Base-by-base conservation (phyloP, 257 asterid species). In the Ballota nigra region DNA sequence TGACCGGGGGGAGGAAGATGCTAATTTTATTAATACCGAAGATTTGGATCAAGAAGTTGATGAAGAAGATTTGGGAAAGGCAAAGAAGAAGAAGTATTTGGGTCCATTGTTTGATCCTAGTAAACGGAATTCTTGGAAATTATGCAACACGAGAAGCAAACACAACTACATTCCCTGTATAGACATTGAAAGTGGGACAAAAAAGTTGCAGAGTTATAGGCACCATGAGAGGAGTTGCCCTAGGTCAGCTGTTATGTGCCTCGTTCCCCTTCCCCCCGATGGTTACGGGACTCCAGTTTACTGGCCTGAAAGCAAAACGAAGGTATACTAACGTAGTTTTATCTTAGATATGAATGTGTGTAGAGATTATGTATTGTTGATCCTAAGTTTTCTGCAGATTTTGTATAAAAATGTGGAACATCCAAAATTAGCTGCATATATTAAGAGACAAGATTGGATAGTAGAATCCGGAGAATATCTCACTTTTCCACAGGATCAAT, bases 151-250 rank as follows among this genome's bases (percentile, higher is more conserved):
- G 33, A 88, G 88, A 75, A 94, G 98, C 88, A 94, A 89, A 82
- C 95, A 91, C 49, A 94, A 84, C 75, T 89, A 89, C 86, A 91
- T 94, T 78, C 99, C 99, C 24, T 94, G 99, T 75, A 89, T 94
- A 15, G 99, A 94, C 82, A 74, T 91, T 52, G 98, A 91, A 82
- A 81, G 76, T 73, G 81, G 79, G 2, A 41, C 41, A 0, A 80
- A 82, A 19, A 94, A 77, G 79, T 67, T 82, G 79, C 91, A 70
- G 71, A 79, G 87, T 56, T 87, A 85, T 75, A 77, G 97, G 82
- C 98, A 94, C 73, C 99, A 74, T 11, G 98, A 94, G 77, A 89
- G 97, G 83, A 91, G 95, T 78, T 94, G 99, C 68, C 97, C 95
- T 53, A 81, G 41, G 81, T 75, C 86, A 23, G 82, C 86, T 64